Evolutionary conservation across 73 alveolate genomes (phyloP).

Genomic region (Paramecium biaurelia): DNA sequence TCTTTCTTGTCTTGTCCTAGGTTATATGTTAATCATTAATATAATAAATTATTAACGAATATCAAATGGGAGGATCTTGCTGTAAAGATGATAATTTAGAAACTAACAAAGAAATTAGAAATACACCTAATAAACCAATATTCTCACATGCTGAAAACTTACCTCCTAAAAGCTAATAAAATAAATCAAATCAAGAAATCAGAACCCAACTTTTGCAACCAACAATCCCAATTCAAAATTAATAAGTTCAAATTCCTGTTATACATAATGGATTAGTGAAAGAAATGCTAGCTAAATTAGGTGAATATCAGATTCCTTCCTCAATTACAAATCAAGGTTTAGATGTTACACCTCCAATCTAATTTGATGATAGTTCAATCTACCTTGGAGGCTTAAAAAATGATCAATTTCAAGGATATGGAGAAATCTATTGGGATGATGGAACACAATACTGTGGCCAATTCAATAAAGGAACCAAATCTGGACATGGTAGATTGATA

Average conservation of each 20-base stretch:
- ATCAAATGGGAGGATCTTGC: conserved; percentile 2
- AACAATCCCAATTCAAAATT: neutral
- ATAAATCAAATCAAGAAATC: neutral
- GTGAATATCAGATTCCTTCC: neutral
- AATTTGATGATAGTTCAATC: neutral
- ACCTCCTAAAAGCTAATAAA: neutral
- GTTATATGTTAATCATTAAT: conserved; percentile 23
- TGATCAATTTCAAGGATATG: conserved; percentile 62
- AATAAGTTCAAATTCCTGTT: neutral
- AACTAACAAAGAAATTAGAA: neutral
- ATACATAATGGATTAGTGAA: conserved; percentile 5
- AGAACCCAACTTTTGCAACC: neutral
- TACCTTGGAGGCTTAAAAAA: conserved; percentile 1
- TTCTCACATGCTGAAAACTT: neutral
- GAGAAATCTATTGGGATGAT: conserved; percentile 68
- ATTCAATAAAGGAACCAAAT: neutral
- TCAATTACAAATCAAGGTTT: neutral
- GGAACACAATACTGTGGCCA: conserved; percentile 73
- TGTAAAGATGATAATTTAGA: neutral
- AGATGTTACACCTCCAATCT: neutral
- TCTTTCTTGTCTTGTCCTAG: conserved; percentile 51
- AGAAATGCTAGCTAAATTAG: neutral
- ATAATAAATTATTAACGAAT: conserved; percentile 11
- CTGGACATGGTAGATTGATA: neutral
- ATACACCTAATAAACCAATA: neutral